Percentiles rank a stretch among this genome's conserved stretches.
phyloP scores from a whole-genome alignment of 2,329 filamentous ascomycete species.

The Clarireedia paspali region DNA sequence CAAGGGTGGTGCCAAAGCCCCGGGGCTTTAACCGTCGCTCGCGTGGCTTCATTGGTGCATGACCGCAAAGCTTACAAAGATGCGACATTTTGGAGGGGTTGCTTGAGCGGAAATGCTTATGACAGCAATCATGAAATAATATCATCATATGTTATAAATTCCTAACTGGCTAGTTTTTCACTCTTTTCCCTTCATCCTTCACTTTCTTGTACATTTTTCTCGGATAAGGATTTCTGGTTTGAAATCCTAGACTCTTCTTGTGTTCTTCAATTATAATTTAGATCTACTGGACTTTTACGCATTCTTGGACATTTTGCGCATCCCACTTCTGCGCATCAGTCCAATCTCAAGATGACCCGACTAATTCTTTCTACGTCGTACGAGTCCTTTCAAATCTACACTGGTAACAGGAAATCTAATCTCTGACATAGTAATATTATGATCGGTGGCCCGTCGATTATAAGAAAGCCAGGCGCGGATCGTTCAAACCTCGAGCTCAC shows the following conservation, averaged over 20 bases:
- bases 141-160: neutral
- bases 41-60: neutral
- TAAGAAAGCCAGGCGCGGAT: constrained; percentile 67
- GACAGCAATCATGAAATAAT: constrained; percentile 2
- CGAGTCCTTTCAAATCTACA: constrained; percentile 29
- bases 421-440: constrained; percentile 33
- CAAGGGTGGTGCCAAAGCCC: neutral
- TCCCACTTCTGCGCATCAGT: constrained; percentile 2
- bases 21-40: neutral
- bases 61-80: constrained; percentile 6
- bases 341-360: constrained; percentile 53
- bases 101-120: constrained; percentile 2
- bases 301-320: neutral
- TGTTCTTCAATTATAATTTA: neutral
- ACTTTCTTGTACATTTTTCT: constrained; percentile 1
- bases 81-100: constrained; percentile 3
- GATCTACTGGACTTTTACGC: neutral
- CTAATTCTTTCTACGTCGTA: constrained; percentile 82
- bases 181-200: neutral
- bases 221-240: neutral
- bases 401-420: constrained; percentile 10
- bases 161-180: neutral
- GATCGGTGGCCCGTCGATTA: constrained; percentile 77
- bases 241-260: neutral
- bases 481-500: constrained; percentile 92